Evolutionary conservation across 140 eudicot genomes (phyloP).

Genomic region (Ambrosia hybrid): DNA sequence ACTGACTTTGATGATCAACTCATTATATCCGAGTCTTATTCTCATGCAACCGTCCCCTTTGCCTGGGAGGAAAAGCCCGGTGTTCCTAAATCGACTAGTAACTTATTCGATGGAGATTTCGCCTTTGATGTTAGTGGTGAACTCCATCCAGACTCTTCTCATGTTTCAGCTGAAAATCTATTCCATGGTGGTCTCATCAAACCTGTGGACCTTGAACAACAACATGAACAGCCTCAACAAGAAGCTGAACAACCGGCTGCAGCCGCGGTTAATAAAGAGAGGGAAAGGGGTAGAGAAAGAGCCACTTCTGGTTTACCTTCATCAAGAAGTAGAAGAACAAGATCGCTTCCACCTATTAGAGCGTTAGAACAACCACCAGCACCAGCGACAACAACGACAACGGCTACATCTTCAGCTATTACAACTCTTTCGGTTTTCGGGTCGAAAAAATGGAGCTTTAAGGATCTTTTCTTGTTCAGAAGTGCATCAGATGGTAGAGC

Average conservation of each 20-base stretch:
- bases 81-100: conserved; percentile 28
- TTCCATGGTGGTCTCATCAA: conserved; percentile 56
- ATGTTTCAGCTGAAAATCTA: conserved; percentile 50
- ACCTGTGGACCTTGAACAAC: conserved; percentile 16
- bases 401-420: not conserved
- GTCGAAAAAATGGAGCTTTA: conserved; percentile 66
- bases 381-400: not conserved
- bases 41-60: conserved; percentile 40
- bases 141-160: conserved; percentile 24
- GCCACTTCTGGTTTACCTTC: conserved; percentile 24
- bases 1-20: conserved; percentile 51
- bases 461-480: conserved; percentile 77
- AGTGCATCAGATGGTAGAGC: conserved; percentile 96
- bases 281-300: conserved; percentile 49
- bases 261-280: not conserved
- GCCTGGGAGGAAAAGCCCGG: conserved; percentile 62
- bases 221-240: too few relatives aligned
- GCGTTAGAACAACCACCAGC: conserved; percentile 23
- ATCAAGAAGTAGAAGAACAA: conserved; percentile 55
- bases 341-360: conserved; percentile 79
- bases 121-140: conserved; percentile 58
- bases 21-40: conserved; percentile 3
- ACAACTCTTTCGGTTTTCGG: conserved; percentile 34
- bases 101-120: conserved; percentile 37
- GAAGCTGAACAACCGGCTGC: too few relatives aligned